Evolutionary conservation across 2,329 filamentous ascomycete genomes (phyloP).

Genomic region (Didymella segeticola): DNA sequence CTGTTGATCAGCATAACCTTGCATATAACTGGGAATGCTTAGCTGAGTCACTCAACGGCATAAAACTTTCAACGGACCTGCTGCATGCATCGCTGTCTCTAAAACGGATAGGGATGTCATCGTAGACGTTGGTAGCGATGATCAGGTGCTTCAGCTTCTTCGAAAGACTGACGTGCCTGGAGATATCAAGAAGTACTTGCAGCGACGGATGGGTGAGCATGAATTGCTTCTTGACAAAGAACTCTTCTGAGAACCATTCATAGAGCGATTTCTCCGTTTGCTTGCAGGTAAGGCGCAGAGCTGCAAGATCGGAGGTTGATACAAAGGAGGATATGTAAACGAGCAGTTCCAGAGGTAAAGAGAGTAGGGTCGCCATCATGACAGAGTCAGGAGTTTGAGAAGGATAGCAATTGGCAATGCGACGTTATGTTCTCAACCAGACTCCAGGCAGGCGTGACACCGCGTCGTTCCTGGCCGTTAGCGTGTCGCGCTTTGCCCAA

Average conservation of each 20-base stretch:
- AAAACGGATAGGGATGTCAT: slow-evolving; percentile 22
- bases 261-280: slow-evolving; percentile 62
- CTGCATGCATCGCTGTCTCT: slow-evolving; percentile 18
- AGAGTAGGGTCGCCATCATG: slow-evolving; percentile 33
- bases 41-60: background rate
- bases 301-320: slow-evolving; percentile 62
- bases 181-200: slow-evolving; percentile 56
- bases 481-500: slow-evolving; percentile 9
- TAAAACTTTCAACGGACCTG: background rate
- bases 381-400: background rate
- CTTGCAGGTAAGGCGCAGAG: slow-evolving; percentile 63
- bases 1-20: slow-evolving; percentile 31
- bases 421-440: background rate
- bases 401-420: background rate
- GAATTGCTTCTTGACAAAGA: slow-evolving; percentile 71
- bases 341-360: slow-evolving; percentile 66
- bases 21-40: slow-evolving; percentile 17
- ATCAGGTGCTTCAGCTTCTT: slow-evolving; percentile 57
- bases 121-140: slow-evolving; percentile 54
- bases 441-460: slow-evolving; percentile 16
- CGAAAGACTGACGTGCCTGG: slow-evolving; percentile 48
- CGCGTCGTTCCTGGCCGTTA: slow-evolving; percentile 3
- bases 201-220: slow-evolving; percentile 66
- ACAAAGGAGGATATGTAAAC: slow-evolving; percentile 60
- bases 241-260: slow-evolving; percentile 65